These are phyloP conservation scores for Maudiozyma bulderi DNA, from an alignment of 805 yeast genomes.

Conservation along the genomic window DNA sequence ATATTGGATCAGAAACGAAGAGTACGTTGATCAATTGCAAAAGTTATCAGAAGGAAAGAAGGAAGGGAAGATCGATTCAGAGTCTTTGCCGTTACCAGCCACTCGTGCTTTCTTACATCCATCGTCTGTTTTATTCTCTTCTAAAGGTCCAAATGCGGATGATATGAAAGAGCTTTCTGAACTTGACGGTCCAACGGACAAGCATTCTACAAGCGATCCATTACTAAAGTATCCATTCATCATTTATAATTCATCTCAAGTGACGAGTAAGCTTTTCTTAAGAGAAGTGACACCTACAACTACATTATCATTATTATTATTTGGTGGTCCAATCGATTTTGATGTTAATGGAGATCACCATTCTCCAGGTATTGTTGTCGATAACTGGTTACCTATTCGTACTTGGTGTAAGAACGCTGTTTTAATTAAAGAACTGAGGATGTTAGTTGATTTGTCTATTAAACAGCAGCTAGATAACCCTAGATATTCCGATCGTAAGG, in stretches of 20 bases:
- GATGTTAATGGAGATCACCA: conserved; percentile 41
- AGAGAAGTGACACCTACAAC: conserved; percentile 75
- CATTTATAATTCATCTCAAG: conserved; percentile 49
- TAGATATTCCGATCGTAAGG: conserved; percentile 4
- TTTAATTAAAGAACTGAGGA: conserved; percentile 58
- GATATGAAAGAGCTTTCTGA: conserved; percentile 17
- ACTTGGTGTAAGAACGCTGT: conserved; percentile 96
- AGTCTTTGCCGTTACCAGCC: conserved; percentile 38
- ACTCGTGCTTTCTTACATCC: conserved; percentile 80
- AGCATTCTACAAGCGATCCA: conserved; percentile 25
- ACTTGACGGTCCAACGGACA: conserved; percentile 12
- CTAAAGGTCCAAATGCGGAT: conserved; percentile 23
- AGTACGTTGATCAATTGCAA: conserved; percentile 31
- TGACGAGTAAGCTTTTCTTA: conserved; percentile 59
- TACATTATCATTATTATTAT: conserved; percentile 60
- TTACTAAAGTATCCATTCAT: conserved; percentile 48
- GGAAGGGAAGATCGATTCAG: not conserved
- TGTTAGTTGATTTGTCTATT: conserved; percentile 56
- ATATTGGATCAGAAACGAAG: conserved; percentile 63
- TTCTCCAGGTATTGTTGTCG: conserved; percentile 78
- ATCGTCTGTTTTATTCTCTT: conserved; percentile 61
- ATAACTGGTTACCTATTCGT: conserved; percentile 79
- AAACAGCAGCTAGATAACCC: conserved; percentile 51
- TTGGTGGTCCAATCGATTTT: conserved; percentile 66
- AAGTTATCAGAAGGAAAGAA: conserved; percentile 8